phyloP scores from a whole-genome alignment of 768 basidiomycete genomes.

The Pholiota microspora region DNA sequence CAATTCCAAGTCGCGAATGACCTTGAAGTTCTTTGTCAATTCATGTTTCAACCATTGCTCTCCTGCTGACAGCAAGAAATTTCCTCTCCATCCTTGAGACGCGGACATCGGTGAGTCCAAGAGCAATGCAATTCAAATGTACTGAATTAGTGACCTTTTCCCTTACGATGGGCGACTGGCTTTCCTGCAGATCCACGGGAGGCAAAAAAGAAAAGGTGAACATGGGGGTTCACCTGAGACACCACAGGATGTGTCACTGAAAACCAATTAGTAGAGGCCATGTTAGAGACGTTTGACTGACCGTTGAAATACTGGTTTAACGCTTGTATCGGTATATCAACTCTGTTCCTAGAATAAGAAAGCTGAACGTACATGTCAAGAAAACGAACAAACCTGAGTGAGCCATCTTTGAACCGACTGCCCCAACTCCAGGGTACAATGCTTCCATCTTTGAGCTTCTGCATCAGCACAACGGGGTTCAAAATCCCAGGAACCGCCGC shows the following conservation, averaged over 20 bases:
- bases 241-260: slow-evolving; percentile 91
- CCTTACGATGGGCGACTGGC: slow-evolving; percentile 92
- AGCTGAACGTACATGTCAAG: not conserved
- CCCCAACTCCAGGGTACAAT: slow-evolving; percentile 95
- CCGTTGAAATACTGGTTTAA: slow-evolving; percentile 90
- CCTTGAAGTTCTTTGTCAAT: slow-evolving; percentile 95
- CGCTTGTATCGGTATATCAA: slow-evolving; percentile 92
- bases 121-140: not conserved
- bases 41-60: slow-evolving; percentile 97
- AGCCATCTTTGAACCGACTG: slow-evolving; percentile 91
- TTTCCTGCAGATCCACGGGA: slow-evolving; percentile 86
- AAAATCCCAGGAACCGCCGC: slow-evolving; percentile 95
- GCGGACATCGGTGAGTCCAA: not conserved
- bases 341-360: slow-evolving; percentile 40
- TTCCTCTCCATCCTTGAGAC: slow-evolving; percentile 84
- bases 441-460: slow-evolving; percentile 77
- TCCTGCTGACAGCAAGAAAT: slow-evolving; percentile 86
- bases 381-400: slow-evolving; percentile 59
- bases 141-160: slow-evolving; percentile 60
- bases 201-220: slow-evolving; percentile 95
- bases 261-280: slow-evolving; percentile 5
- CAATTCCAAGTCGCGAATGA: slow-evolving; percentile 95
- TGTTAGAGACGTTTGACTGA: slow-evolving; percentile 19
- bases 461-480: slow-evolving; percentile 94
- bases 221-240: slow-evolving; percentile 89